A percentile compares a stretch with the other conserved stretches of the same genome.
These are phyloP conservation scores for Capsella bursapastoris DNA, from an alignment of 345 rosid genomes.

Conservation along the genomic window DNA sequence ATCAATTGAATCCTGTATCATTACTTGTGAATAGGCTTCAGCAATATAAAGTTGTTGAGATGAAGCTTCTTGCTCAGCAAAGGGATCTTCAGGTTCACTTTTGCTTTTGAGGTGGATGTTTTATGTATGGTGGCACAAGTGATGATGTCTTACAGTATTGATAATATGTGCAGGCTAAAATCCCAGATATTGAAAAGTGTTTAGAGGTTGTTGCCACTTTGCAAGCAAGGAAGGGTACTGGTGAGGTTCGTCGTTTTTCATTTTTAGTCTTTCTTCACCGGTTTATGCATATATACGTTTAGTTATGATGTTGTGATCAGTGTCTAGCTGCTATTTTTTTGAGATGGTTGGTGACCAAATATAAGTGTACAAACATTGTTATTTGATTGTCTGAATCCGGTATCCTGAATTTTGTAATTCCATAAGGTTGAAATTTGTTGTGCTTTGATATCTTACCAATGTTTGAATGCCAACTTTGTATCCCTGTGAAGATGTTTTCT, in stretches of 20 bases:
- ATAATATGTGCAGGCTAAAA: constrained; percentile 64
- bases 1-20: neutral
- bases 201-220: constrained; percentile 83
- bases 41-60: constrained; percentile 83
- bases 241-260: constrained; percentile 72
- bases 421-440: constrained; percentile 10
- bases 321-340: neutral
- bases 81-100: constrained; percentile 68
- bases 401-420: neutral
- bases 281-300: neutral
- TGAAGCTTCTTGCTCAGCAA: constrained; percentile 92
- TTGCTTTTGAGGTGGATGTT: neutral
- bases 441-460: constrained; percentile 16
- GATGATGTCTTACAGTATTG: neutral
- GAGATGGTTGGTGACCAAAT: constrained; percentile 1
- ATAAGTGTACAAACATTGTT: neutral
- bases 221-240: constrained; percentile 77
- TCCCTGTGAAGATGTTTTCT: constrained; percentile 1
- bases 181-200: constrained; percentile 93
- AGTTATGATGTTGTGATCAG: neutral
- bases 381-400: neutral
- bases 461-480: neutral
- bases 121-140: constrained; percentile 8
- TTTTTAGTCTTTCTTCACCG: constrained; percentile 3
- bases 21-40: constrained; percentile 56